Conservation (phyloP, 148 eudicot genomes). For the Chenopodium suecicum region DNA sequence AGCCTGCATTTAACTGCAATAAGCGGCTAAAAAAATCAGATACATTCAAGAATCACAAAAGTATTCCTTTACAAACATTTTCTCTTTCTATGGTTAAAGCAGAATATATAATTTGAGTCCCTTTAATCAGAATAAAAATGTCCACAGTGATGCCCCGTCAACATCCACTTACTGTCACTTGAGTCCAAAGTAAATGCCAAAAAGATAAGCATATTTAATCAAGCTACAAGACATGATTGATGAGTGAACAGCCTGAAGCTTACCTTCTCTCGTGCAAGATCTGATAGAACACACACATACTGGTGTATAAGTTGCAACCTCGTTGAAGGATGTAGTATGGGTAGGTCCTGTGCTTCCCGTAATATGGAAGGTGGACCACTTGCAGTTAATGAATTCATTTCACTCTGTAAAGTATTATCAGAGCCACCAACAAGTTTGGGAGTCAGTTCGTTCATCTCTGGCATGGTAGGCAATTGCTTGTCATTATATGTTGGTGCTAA, state of each 20-base stretch:
- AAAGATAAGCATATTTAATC: background rate
- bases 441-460: slow-evolving; percentile 22
- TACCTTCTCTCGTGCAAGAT: slow-evolving; percentile 45
- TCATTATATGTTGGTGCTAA: slow-evolving; percentile 28
- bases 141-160: background rate
- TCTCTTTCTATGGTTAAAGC: background rate
- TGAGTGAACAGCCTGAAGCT: slow-evolving; percentile 11
- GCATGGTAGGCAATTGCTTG: slow-evolving; percentile 17
- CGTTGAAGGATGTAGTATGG: slow-evolving; percentile 39
- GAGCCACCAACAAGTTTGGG: slow-evolving; percentile 19
- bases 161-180: background rate
- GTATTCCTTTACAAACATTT: background rate
- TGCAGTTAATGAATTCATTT: slow-evolving; percentile 17
- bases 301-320: slow-evolving; percentile 45
- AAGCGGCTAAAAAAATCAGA: slow-evolving; percentile 5
- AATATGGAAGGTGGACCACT: slow-evolving; percentile 25
- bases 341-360: slow-evolving; percentile 30
- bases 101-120: background rate
- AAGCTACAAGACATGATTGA: background rate
- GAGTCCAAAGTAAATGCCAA: background rate
- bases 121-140: background rate
- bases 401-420: slow-evolving; percentile 11
- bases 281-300: slow-evolving; percentile 36
- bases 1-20: slow-evolving; percentile 42
- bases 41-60: background rate